Evolutionary conservation across 441 rosid genomes (phyloP).

Genomic region (Hura crepitans): DNA sequence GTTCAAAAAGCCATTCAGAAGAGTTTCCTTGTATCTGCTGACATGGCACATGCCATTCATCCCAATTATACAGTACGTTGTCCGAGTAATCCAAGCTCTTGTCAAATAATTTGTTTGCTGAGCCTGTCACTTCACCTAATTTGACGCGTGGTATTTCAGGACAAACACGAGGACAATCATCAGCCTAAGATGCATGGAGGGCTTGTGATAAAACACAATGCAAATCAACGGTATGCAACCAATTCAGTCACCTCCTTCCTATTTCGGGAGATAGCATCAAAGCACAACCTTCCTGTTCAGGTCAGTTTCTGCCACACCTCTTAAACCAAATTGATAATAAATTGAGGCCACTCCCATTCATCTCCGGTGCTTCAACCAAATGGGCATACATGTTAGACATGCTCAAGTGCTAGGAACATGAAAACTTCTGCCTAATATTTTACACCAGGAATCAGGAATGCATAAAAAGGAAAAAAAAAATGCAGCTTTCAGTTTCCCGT

Average conservation of each 20-base stretch:
- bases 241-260: slow-evolving; percentile 81
- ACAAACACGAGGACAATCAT: slow-evolving; percentile 93
- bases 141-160: slow-evolving; percentile 37
- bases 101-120: slow-evolving; percentile 15
- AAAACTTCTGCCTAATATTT: not conserved
- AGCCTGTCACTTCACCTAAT: slow-evolving; percentile 1
- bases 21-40: slow-evolving; percentile 92
- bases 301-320: slow-evolving; percentile 28
- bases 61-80: slow-evolving; percentile 74
- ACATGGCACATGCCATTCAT: slow-evolving; percentile 98
- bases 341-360: not conserved
- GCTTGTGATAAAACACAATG: slow-evolving; percentile 95
- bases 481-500: not conserved
- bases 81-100: slow-evolving; percentile 4
- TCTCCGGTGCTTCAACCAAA: not conserved
- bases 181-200: slow-evolving; percentile 97
- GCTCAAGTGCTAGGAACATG: not conserved
- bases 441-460: not conserved
- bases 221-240: slow-evolving; percentile 94
- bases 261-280: slow-evolving; percentile 75
- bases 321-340: not conserved
- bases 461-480: not conserved
- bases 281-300: slow-evolving; percentile 76
- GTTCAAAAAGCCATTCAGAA: slow-evolving; percentile 76
- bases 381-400: not conserved